phyloP scores from a whole-genome alignment of 192 early-diverging fungal species.

The Mortierella hygrophila region DNA sequence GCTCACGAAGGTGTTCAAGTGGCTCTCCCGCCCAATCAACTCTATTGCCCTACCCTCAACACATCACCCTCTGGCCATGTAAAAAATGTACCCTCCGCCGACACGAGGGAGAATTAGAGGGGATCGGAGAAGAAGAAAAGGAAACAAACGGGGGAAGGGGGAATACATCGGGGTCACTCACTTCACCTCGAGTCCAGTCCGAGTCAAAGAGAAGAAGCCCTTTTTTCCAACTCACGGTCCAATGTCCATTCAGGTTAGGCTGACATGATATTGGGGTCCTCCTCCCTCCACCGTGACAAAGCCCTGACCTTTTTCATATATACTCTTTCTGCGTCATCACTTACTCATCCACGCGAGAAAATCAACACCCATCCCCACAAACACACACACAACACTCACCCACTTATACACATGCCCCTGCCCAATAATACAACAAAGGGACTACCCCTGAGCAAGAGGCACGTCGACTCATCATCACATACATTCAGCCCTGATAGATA shows the following conservation, averaged over 20 bases:
- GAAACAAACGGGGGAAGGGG: not conserved
- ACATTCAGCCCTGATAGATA: not conserved
- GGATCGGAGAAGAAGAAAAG: not conserved
- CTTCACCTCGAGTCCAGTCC: not conserved
- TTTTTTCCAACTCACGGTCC: not conserved
- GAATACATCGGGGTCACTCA: conserved; percentile 3
- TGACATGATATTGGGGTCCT: not conserved
- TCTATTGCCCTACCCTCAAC: not conserved
- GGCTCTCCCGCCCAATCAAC: not conserved
- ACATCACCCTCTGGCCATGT: not conserved
- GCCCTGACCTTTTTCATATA: not conserved
- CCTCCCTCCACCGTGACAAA: not conserved
- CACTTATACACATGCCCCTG: not conserved
- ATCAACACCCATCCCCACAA: not conserved
- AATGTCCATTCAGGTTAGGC: not conserved
- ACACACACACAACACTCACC: not conserved
- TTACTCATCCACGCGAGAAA: conserved; percentile 11
- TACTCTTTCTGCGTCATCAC: not conserved
- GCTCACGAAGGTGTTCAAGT: not conserved
- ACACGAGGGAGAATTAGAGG: not conserved
- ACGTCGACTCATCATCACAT: not conserved
- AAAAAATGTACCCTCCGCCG: not conserved
- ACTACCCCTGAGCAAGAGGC: not conserved
- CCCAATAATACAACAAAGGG: not conserved
- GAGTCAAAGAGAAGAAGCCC: too few species aligned